Percentiles rank a stretch among this genome's conserved stretches.
Evolutionary conservation across 305 asterid genomes (phyloP).

Genomic region (Petunia hybrid): DNA sequence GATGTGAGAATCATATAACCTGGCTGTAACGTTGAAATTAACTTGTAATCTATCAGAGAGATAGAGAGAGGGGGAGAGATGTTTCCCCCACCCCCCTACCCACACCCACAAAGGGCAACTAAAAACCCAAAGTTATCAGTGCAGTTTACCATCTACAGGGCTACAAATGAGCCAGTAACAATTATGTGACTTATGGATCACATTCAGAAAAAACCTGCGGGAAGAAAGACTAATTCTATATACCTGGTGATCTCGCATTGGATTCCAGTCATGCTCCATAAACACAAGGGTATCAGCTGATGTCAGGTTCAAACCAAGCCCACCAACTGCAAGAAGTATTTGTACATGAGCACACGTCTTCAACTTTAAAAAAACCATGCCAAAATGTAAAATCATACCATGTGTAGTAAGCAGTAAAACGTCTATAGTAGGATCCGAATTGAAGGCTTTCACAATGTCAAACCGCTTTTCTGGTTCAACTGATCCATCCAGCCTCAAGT

Average conservation of each 20-base stretch:
- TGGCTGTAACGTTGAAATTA: background rate
- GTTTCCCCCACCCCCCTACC: background rate
- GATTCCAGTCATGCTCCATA: slow-evolving; percentile 99
- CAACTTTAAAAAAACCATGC: slow-evolving; percentile 9
- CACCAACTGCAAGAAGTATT: slow-evolving; percentile 76
- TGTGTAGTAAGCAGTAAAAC: slow-evolving; percentile 94
- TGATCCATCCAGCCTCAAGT: slow-evolving; percentile 98
- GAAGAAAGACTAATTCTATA: background rate
- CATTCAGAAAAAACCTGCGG: slow-evolving; percentile 5
- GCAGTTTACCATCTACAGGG: background rate
- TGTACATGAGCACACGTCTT: slow-evolving; percentile 6
- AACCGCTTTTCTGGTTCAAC: slow-evolving; percentile 95
- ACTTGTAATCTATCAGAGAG: background rate
- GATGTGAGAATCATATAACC: slow-evolving; percentile 2
- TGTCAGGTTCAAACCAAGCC: slow-evolving; percentile 97
- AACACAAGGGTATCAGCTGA: slow-evolving; percentile 99
- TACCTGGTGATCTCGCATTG: slow-evolving; percentile 99
- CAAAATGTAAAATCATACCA: slow-evolving; percentile 54
- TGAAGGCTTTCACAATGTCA: slow-evolving; percentile 97
- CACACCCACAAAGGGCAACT: background rate
- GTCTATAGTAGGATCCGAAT: slow-evolving; percentile 99
- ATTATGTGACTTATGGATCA: background rate
- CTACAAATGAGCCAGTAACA: background rate
- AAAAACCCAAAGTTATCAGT: background rate
- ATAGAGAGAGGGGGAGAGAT: background rate